These are phyloP conservation scores for Penicilliopsis zonata DNA, from an alignment of 495 filamentous ascomycete species.

Conservation along the genomic window DNA sequence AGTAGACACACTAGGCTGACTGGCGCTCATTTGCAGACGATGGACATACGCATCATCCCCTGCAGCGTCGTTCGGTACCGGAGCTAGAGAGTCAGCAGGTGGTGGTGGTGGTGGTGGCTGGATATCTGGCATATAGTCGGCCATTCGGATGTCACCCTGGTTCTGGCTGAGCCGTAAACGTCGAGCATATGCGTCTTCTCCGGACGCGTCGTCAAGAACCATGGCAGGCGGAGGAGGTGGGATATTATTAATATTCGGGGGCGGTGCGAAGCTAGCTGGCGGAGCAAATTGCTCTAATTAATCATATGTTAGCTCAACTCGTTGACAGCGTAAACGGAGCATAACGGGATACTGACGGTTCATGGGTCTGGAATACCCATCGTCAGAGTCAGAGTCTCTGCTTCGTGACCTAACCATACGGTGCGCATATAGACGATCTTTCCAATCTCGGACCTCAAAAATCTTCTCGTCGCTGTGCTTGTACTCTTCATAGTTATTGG, in stretches of 20 bases:
- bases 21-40: conserved; percentile 38
- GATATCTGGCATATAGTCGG: conserved; percentile 5
- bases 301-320: too few relatives aligned
- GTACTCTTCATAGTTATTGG: conserved; percentile 82
- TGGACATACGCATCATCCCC: conserved; percentile 59
- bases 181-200: conserved; percentile 61
- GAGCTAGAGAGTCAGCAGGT: conserved; percentile 27
- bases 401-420: conserved; percentile 38
- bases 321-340: too few relatives aligned
- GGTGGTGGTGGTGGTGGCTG: conserved; percentile 10
- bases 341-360: conserved; percentile 35
- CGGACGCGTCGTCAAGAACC: conserved; percentile 43
- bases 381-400: conserved; percentile 46
- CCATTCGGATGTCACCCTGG: conserved; percentile 5
- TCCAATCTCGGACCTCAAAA: conserved; percentile 75
- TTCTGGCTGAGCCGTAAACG: conserved; percentile 39
- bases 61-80: conserved; percentile 38
- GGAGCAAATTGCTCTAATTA: conserved; percentile 67
- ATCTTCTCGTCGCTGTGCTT: conserved; percentile 76
- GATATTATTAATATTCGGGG: conserved; percentile 37
- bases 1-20: conserved; percentile 10
- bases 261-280: conserved; percentile 62
- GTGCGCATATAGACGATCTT: conserved; percentile 70
- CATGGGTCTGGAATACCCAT: conserved; percentile 39
- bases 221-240: conserved; percentile 17